phyloP scores from a whole-genome alignment of 2,329 filamentous ascomycete genomes.

The Trichoderma sp. region DNA sequence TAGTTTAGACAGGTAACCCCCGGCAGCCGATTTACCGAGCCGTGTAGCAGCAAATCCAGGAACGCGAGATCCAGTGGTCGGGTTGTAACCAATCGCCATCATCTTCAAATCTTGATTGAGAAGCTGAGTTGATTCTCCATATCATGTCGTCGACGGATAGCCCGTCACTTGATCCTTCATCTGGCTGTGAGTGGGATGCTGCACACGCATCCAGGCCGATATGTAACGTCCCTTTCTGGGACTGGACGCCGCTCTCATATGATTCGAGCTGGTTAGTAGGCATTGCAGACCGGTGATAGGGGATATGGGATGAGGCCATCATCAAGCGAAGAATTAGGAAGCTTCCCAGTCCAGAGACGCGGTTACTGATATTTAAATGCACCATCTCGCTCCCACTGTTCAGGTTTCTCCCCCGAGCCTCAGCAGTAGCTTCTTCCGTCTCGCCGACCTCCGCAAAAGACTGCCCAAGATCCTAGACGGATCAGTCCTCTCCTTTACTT shows the following conservation, averaged over 20 bases:
- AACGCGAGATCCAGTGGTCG: slow-evolving; percentile 21
- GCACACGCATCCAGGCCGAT: slow-evolving; percentile 3
- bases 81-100: slow-evolving; percentile 15
- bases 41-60: slow-evolving; percentile 26
- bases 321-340: neutral
- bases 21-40: slow-evolving; percentile 24
- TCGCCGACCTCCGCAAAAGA: neutral
- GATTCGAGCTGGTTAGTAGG: neutral
- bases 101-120: slow-evolving; percentile 12
- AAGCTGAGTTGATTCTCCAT: slow-evolving; percentile 17
- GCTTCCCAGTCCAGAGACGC: neutral
- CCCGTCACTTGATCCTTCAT: slow-evolving; percentile 26
- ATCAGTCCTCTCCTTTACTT: slow-evolving; percentile 19
- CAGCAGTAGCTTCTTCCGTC: slow-evolving; percentile 20
- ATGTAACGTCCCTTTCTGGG: slow-evolving; percentile 23
- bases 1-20: slow-evolving; percentile 3
- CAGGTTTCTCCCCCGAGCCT: neutral
- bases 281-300: neutral
- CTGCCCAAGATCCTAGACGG: slow-evolving; percentile 19
- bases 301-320: slow-evolving; percentile 6
- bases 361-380: slow-evolving; percentile 9
- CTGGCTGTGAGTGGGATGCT: slow-evolving; percentile 6
- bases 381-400: neutral
- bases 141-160: neutral
- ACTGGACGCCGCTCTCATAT: slow-evolving; percentile 17